Evolutionary conservation across 1,139 yeast genomes (phyloP), one percentile per base, ranked within the genome.

Genomic region (Scheffersomyces illinoinensis): DNA sequence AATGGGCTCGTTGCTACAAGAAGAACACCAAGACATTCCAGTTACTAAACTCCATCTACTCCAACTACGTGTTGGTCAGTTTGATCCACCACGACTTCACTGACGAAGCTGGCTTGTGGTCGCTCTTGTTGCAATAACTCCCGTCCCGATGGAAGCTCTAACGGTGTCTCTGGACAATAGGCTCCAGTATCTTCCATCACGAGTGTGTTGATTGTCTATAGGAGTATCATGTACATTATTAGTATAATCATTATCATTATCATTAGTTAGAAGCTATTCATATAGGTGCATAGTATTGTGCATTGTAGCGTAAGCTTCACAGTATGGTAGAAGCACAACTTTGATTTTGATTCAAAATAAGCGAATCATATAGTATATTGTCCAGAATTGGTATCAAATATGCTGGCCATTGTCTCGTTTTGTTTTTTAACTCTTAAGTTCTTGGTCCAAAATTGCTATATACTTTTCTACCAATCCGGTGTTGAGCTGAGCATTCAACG

Each of bases 1-100:
- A 93, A 74, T 95, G 99, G 99, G 90, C 91, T 55, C 82, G 90
- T 64, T 81, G 96, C 60, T 95, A 93, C 73, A 84, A 85, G 61
- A 83, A 79, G 57, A 76, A 76, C 56, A 75, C 88, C 5, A 77
- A 78, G 47, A 77, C 93, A 17, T 85, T 84, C 68, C 76, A 85
- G 58, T 80, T 93, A 65, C 81, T 95, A 65, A 84, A 85, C 59
- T 73, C 79, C 18, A 81, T 93, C 49, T 82, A 86, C 68, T 81
- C 85, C 51, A 81, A 86, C 56, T 91, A 90, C 65, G 87, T 86
- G 65, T 81, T 96, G 68, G 93, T 93, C 23, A 89, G 97, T 57
- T 81, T 93, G 61, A 88, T 93, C 50, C 92, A 91, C 71, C 98
- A 93, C 72, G 95, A 93, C 67, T 93, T 82, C 73, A 85, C 85